Evolutionary conservation across 2,329 filamentous ascomycete genomes (phyloP), one percentile per base, ranked within the genome.

Genomic region (Xylariales sp.): DNA sequence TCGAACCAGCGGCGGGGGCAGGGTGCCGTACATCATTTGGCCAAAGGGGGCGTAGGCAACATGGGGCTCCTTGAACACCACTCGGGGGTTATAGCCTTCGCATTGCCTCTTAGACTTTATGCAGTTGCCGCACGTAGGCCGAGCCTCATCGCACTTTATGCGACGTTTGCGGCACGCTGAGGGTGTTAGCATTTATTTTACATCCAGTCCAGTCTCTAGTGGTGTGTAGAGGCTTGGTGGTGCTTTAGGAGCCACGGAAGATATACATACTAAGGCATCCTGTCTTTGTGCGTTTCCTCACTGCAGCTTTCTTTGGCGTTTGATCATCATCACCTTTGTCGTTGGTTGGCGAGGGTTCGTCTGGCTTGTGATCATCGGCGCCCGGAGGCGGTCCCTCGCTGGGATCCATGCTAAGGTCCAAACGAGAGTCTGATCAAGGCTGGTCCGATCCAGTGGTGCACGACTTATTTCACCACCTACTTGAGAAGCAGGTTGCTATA

Each of bases 61-160:
- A 40, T 83, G 65, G 5, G 81, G 82, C 35, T 86, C 76, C 57
- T 88, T 91, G 71, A 91, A 93, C 42, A 88, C 72, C 38, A 93
- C 81, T 32, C 84, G 78, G 58, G 88, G 84, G 49, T 81, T 88
- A 59, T 93, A 93, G 37, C 88, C 88, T 60, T 93, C 86, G 58
- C 88, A 94, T 48, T 81, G 72, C 12, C 88, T 76, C 61, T 90
- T 91, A 14, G 86, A 91, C 56, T 91, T 93, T 65, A 85, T 80
- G 63, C 88, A 94, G 55, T 94, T 94, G 54, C 75, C 81, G 63
- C 88, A 93, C 19, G 76, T 84, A 18, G 88, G 88, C 34, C 84
- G 78, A 53, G 88, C 87, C 60, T 97, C 93, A 45, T 93, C 93
- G 61, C 93, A 98, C 65, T 97, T 98, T 63, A 98, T 97, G 45